Base-by-base conservation (phyloP, 768 basidiomycete genomes). In the Gloeopeniophorella convolvens region DNA sequence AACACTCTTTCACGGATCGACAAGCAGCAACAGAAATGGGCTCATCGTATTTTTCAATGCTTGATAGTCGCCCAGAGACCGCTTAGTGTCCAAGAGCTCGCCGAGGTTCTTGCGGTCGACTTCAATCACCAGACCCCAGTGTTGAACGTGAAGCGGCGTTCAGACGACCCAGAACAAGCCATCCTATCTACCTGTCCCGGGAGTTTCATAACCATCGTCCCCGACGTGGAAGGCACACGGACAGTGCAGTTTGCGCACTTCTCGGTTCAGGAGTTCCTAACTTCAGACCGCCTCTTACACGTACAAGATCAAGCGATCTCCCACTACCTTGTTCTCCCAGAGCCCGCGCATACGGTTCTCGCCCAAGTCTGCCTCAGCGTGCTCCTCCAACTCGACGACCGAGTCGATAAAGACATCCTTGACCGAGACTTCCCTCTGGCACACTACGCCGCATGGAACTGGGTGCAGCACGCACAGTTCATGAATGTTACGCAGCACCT, bases 261-360 rank as follows among this genome's bases (percentile, higher is more conserved):
- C 18, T 51, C 53, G 0, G 53, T 52, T 16, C 43, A 54, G 4
- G 53, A 54, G 15, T 54, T 15, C 49, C 51, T 54, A 31, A 44
- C 33, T 3, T 54, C 53, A 9, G 11, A 35, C 1, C 53, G 43
- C 21, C 49, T 54, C 13, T 20, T 15, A 3, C 13, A 5, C 0
- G 30, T 20, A 6, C 37, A 26, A 28, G n/a, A 41, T 10, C n/a
- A n/a, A n/a, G n/a, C 2, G 13, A 7, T 9, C 37, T 54, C 53
- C 6, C n/a, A 13, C 15, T 54, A 51, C 16, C 43, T 41, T 32
- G 30, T 54, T n/a, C 27, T 30, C 3, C 32, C 32, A 21, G 36
- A 32, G 15, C 26, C 23, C 1, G 49, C 49, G 8, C 53, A 54
- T 35, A 34, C 28, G 2, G 40, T 35, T 5, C 39, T 54, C 11